A percentile compares a stretch with the other conserved stretches of the same genome.
These are phyloP conservation scores for Phytophthora hibernalis DNA, from an alignment of 352 stramenopile species.

Conservation along the genomic window DNA sequence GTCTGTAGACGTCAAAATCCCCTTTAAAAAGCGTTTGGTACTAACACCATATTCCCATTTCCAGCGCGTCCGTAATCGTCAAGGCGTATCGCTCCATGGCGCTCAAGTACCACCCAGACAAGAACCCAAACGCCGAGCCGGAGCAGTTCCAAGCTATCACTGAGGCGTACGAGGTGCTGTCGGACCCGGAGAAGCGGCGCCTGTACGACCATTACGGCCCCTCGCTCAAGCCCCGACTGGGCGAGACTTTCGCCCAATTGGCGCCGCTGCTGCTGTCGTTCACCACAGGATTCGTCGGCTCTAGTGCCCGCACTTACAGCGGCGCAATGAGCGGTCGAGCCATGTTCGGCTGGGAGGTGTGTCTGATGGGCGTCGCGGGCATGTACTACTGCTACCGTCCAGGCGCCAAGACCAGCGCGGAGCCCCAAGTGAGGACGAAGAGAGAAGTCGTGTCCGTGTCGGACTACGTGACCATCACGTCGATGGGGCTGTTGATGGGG, in stretches of 20 bases:
- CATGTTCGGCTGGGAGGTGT: slow-evolving; percentile 53
- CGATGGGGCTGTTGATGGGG: slow-evolving; percentile 61
- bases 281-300: slow-evolving; percentile 57
- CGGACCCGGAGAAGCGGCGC: slow-evolving; percentile 73
- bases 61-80: slow-evolving; percentile 93
- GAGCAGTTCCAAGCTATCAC: slow-evolving; percentile 91
- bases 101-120: slow-evolving; percentile 96
- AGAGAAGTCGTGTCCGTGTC: slow-evolving; percentile 71
- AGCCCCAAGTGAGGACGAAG: slow-evolving; percentile 22
- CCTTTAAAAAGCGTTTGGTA: neutral
- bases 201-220: slow-evolving; percentile 82
- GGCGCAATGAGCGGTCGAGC: slow-evolving; percentile 32
- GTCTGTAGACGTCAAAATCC: neutral
- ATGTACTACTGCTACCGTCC: slow-evolving; percentile 67
- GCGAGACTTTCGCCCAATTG: slow-evolving; percentile 68
- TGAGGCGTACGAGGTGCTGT: slow-evolving; percentile 81
- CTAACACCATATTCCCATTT: slow-evolving; percentile 7
- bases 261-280: slow-evolving; percentile 73
- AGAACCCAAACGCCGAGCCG: slow-evolving; percentile 91
- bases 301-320: slow-evolving; percentile 52
- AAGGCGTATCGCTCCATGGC: slow-evolving; percentile 94
- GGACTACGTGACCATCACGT: slow-evolving; percentile 74
- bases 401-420: slow-evolving; percentile 8
- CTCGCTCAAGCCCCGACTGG: slow-evolving; percentile 62
- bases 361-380: slow-evolving; percentile 60